Evolutionary conservation across 495 filamentous ascomycete genomes (phyloP).

Genomic region (Staphylotrichum longicolle): DNA sequence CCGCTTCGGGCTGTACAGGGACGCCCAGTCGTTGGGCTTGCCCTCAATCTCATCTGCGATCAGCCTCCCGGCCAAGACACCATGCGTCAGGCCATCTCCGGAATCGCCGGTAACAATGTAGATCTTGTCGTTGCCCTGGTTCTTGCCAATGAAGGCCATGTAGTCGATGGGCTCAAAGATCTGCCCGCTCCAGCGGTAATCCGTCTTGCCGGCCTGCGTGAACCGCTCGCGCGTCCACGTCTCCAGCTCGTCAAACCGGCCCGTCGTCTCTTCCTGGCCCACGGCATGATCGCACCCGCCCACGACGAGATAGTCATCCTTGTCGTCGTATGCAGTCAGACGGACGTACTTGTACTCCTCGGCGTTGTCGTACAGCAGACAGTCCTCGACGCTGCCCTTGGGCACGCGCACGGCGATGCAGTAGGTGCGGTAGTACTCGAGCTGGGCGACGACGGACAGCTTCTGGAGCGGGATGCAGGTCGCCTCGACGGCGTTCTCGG

Average conservation of each 20-base stretch:
- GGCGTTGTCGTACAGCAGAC: constrained; percentile 54
- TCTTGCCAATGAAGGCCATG: constrained; percentile 56
- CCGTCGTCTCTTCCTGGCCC: constrained; percentile 49
- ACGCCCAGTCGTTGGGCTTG: constrained; percentile 47
- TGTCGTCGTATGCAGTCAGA: constrained; percentile 51
- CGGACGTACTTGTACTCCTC: constrained; percentile 55
- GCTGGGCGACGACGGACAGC: constrained; percentile 48
- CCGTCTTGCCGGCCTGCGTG: constrained; percentile 46
- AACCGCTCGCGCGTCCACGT: constrained; percentile 54
- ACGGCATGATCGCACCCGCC: constrained; percentile 62
- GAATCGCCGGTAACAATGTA: constrained; percentile 59
- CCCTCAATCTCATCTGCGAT: constrained; percentile 56
- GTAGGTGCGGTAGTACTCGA: constrained; percentile 54
- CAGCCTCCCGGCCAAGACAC: constrained; percentile 51
- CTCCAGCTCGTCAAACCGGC: constrained; percentile 48
- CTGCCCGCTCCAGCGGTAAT: constrained; percentile 59
- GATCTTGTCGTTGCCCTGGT: constrained; percentile 49
- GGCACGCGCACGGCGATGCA: constrained; percentile 58
- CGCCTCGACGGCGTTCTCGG: constrained; percentile 51
- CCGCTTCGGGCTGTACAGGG: constrained; percentile 51
- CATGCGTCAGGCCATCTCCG: constrained; percentile 60
- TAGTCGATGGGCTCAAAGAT: constrained; percentile 56
- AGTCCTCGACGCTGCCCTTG: constrained; percentile 49
- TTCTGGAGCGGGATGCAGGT: constrained; percentile 59
- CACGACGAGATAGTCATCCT: constrained; percentile 57